Evolutionary conservation across 2,329 filamentous ascomycete genomes (phyloP).

Genomic region (Chaetomiaceae sp.): DNA sequence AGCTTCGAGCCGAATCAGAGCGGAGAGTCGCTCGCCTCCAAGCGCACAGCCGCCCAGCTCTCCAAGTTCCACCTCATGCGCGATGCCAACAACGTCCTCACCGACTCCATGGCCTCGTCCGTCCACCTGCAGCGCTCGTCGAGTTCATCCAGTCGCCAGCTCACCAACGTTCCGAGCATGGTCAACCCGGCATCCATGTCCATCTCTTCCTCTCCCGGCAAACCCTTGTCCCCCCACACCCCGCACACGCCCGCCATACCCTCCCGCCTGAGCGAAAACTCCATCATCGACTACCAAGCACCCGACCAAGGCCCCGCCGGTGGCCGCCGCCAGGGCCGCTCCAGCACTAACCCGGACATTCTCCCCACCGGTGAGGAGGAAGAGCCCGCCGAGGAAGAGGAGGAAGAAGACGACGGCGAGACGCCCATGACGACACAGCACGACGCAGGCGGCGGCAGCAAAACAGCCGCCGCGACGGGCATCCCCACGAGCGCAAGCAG

Average conservation of each 20-base stretch:
- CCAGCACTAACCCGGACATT: conserved; percentile 23
- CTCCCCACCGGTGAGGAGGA: conserved; percentile 24
- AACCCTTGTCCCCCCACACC: conserved; percentile 82
- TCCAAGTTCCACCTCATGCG: conserved; percentile 83
- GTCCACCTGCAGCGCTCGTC: conserved; percentile 78
- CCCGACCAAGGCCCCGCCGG: conserved; percentile 26
- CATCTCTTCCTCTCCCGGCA: conserved; percentile 81
- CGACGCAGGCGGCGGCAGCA: neutral
- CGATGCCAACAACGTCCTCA: conserved; percentile 81
- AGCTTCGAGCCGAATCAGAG: conserved; percentile 66
- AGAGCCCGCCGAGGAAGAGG: conserved; percentile 27
- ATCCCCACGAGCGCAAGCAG: conserved; percentile 25
- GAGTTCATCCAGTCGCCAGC: conserved; percentile 59
- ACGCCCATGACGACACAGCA: conserved; percentile 21
- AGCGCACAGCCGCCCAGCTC: conserved; percentile 71
- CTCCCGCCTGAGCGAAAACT: conserved; percentile 86
- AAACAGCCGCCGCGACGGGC: conserved; percentile 25
- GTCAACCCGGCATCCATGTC: conserved; percentile 70
- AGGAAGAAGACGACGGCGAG: conserved; percentile 30
- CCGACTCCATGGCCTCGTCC: conserved; percentile 90
- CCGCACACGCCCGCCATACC: conserved; percentile 91
- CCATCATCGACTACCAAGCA: conserved; percentile 62
- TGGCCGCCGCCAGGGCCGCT: conserved; percentile 21
- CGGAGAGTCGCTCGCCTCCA: conserved; percentile 63
- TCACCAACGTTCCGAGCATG: conserved; percentile 59